These are phyloP conservation scores for Purshia tridentata DNA, from an alignment of 306 rosid species.

Conservation along the genomic window DNA sequence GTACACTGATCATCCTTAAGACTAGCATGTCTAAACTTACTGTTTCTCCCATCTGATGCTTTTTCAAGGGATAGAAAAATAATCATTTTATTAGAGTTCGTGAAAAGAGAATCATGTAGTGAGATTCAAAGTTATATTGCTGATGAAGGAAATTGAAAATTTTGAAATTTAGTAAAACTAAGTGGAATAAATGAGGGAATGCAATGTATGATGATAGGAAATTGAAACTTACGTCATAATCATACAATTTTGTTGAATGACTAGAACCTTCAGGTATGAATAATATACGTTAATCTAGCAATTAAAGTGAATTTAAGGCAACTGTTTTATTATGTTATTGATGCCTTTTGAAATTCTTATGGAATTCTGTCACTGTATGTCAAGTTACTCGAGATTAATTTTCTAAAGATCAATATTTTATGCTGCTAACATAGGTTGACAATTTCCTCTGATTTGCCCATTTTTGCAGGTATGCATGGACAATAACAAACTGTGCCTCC, in stretches of 20 bases:
- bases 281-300: not conserved
- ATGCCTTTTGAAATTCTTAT: not conserved
- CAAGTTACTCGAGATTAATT: not conserved
- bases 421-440: not conserved
- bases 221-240: not conserved
- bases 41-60: not conserved
- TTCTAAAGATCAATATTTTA: not conserved
- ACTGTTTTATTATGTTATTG: not conserved
- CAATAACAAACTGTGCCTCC: constrained; percentile 58
- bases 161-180: not conserved
- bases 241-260: constrained; percentile 3
- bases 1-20: not conserved
- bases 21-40: not conserved
- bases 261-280: not conserved
- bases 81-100: not conserved
- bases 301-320: not conserved
- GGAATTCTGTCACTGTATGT: not conserved
- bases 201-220: not conserved
- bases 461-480: constrained; percentile 85
- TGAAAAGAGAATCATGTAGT: not conserved
- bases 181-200: not conserved
- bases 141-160: not conserved
- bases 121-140: not conserved
- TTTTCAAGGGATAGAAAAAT: not conserved
- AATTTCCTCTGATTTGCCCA: not conserved